Conservation (phyloP, 495 filamentous ascomycete species). For the Xylaria longipes region DNA sequence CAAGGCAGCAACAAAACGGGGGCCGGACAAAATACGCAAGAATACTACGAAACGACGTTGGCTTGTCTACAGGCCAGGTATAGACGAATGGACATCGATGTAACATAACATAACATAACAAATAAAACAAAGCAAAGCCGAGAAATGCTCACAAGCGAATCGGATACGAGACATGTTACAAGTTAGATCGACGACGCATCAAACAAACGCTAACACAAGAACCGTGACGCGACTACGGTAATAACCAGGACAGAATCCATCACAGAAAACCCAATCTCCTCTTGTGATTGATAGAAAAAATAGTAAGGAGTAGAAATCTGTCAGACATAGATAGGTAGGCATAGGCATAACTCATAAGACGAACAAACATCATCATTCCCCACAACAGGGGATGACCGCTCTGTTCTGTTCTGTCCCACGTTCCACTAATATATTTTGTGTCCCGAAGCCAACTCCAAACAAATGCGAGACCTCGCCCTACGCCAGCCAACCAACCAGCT, state of each 20-base stretch:
- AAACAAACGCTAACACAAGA: neutral
- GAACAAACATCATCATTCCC: neutral
- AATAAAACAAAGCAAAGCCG: neutral
- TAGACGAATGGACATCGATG: neutral
- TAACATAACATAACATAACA: too few relatives aligned
- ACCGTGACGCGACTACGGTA: neutral
- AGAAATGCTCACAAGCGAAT: too few relatives aligned
- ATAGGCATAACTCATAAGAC: neutral
- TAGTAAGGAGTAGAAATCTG: neutral
- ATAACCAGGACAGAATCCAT: neutral
- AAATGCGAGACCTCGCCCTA: constrained; percentile 9
- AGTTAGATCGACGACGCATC: neutral
- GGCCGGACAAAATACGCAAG: neutral
- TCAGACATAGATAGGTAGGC: too few relatives aligned
- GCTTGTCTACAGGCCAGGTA: neutral
- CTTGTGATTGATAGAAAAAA: neutral
- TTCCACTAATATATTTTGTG: constrained; percentile 2
- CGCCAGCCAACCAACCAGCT: constrained; percentile 5
- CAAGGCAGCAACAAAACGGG: neutral
- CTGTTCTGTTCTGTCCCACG: neutral
- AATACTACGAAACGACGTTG: neutral
- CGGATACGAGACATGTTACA: neutral
- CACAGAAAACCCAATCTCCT: neutral
- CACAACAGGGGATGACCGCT: neutral
- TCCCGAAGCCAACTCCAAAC: constrained; percentile 3